These are phyloP conservation scores for Barnettozyma pratensis DNA, from an alignment of 805 yeast species.

Conservation along the genomic window DNA sequence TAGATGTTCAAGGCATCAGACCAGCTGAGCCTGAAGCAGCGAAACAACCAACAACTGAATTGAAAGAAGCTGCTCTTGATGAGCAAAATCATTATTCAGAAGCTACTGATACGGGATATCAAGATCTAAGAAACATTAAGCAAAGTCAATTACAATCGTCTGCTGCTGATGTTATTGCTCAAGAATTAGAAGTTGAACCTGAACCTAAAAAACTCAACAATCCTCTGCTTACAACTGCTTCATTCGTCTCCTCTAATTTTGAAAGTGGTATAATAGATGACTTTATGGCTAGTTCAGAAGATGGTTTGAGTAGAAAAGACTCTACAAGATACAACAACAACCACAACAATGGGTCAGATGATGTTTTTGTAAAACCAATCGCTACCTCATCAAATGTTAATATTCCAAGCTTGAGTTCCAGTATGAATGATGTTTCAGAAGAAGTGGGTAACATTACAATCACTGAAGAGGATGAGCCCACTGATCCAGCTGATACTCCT, in stretches of 20 bases:
- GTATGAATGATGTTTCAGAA: constrained; percentile 16
- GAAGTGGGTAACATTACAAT: constrained; percentile 24
- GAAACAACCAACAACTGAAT: background rate
- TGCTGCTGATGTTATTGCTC: constrained; percentile 10
- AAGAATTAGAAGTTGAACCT: constrained; percentile 2
- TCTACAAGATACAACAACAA: no score
- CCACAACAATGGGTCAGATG: constrained; percentile 5
- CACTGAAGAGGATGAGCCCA: constrained; percentile 14
- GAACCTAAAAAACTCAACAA: background rate
- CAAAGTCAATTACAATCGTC: constrained; percentile 4
- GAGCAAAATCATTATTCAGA: constrained; percentile 3
- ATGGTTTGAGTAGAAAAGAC: constrained; percentile 7
- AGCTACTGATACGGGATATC: background rate
- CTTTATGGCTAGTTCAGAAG: constrained; percentile 20
- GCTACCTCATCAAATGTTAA: constrained; percentile 26
- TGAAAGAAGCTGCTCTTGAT: constrained; percentile 11
- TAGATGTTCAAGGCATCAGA: no score
- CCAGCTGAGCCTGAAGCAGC: background rate
- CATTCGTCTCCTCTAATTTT: constrained; percentile 21
- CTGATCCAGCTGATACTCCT: constrained; percentile 1
- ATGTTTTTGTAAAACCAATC: constrained; percentile 21
- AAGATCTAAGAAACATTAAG: constrained; percentile 1
- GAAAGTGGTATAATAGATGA: constrained; percentile 23
- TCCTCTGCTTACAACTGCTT: constrained; percentile 5
- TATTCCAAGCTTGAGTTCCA: constrained; percentile 20